Percentiles rank a stretch among this genome's conserved stretches.
Evolutionary conservation across 1,139 yeast genomes (phyloP).

Genomic region (Candida frijolesensis): DNA sequence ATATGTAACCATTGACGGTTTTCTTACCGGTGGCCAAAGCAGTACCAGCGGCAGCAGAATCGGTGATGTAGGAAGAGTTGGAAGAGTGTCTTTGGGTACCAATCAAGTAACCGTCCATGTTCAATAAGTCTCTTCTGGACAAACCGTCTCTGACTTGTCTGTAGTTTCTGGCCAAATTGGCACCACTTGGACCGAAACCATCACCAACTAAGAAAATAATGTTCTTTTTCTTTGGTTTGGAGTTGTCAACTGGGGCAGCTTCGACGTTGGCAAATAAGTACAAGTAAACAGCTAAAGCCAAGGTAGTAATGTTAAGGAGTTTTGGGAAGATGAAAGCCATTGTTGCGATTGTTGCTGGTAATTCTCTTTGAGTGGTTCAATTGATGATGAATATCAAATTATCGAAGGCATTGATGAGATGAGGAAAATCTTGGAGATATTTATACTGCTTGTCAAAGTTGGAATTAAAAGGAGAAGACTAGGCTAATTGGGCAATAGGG

Average conservation of each 20-base stretch:
- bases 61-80: constrained; percentile 71
- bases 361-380: background rate
- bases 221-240: constrained; percentile 43
- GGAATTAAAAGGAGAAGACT: no score
- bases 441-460: no score
- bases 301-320: constrained; percentile 9
- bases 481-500: background rate
- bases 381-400: background rate
- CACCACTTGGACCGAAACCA: constrained; percentile 89
- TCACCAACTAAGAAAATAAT: constrained; percentile 85
- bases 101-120: constrained; percentile 65
- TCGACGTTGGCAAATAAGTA: constrained; percentile 12
- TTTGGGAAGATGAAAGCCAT: constrained; percentile 16
- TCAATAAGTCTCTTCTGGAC: constrained; percentile 53
- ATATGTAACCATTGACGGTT: constrained; percentile 86
- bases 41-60: constrained; percentile 94
- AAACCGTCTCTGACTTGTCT: constrained; percentile 49
- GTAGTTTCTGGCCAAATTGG: constrained; percentile 70
- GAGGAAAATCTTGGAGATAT: no score
- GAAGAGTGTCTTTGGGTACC: constrained; percentile 84
- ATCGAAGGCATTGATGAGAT: background rate
- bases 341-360: background rate
- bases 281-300: constrained; percentile 15
- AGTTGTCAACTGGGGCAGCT: constrained; percentile 16
- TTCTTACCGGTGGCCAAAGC: constrained; percentile 82